Conservation (phyloP, 768 basidiomycete genomes). For the Mycena venus region DNA sequence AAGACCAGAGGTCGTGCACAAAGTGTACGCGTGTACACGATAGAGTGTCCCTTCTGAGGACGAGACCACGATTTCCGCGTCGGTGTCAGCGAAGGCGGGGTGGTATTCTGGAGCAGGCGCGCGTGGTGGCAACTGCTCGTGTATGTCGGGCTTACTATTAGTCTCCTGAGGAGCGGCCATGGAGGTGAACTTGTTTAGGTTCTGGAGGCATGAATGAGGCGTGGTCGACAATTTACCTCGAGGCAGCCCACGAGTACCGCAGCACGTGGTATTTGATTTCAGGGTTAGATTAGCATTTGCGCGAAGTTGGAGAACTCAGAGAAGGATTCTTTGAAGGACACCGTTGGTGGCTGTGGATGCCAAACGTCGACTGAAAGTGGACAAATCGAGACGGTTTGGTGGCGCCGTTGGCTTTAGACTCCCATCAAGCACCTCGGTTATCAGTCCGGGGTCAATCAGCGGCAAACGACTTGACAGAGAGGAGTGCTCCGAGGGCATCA, state of each 20-base stretch:
- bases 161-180: slow-evolving; percentile 24
- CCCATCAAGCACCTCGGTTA: neutral
- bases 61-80: slow-evolving; percentile 35
- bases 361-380: neutral
- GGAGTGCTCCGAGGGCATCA: neutral
- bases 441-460: neutral
- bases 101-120: slow-evolving; percentile 17
- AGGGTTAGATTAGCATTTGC: neutral
- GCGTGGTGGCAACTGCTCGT: neutral
- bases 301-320: slow-evolving; percentile 1
- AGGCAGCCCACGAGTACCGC: slow-evolving; percentile 13
- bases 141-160: neutral
- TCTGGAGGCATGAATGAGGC: slow-evolving; percentile 16
- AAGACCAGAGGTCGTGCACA: slow-evolving; percentile 66
- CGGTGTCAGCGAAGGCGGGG: slow-evolving; percentile 28
- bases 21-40: slow-evolving; percentile 61
- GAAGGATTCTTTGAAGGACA: neutral
- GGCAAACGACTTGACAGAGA: no score
- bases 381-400: neutral
- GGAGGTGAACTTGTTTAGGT: neutral
- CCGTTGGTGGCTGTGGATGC: neutral
- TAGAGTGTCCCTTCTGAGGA: slow-evolving; percentile 56
- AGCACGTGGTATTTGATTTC: slow-evolving; percentile 20
- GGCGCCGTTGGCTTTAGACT: neutral
- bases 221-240: slow-evolving; percentile 16